These are phyloP conservation scores for Fusarium papillatum DNA, from an alignment of 2,329 filamentous ascomycete species.

Conservation along the genomic window DNA sequence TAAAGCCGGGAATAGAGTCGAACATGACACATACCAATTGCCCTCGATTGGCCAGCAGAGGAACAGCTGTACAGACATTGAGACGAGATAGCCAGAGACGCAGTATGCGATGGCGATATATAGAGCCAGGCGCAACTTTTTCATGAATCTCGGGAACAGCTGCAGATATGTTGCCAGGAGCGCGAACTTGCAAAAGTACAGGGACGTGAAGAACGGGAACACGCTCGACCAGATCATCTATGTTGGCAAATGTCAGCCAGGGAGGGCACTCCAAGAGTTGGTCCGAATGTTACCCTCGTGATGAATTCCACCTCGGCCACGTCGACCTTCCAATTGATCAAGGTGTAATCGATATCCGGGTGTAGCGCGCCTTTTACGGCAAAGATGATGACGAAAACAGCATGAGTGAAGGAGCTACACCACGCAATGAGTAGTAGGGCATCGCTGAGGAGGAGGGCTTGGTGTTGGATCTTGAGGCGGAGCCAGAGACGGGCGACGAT, in stretches of 20 bases:
- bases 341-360: constrained; percentile 22
- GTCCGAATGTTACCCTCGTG: neutral
- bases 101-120: constrained; percentile 19
- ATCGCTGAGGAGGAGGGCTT: constrained; percentile 19
- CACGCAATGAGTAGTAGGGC: constrained; percentile 21
- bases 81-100: constrained; percentile 3
- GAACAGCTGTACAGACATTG: constrained; percentile 23
- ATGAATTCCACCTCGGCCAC: constrained; percentile 7
- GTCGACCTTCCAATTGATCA: constrained; percentile 21
- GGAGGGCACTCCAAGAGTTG: neutral
- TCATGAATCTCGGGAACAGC: constrained; percentile 36
- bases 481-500: constrained; percentile 31
- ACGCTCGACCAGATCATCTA: constrained; percentile 24
- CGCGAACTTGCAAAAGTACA: constrained; percentile 38
- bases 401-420: constrained; percentile 5
- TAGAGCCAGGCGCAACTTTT: constrained; percentile 13
- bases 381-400: constrained; percentile 18
- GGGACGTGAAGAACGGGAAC: constrained; percentile 29
- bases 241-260: neutral
- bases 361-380: constrained; percentile 6
- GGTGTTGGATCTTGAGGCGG: constrained; percentile 27
- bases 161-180: constrained; percentile 35
- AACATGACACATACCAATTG: constrained; percentile 25
- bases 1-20: neutral
- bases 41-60: constrained; percentile 25